These are phyloP conservation scores for Talaromyces sp. DNA, from an alignment of 2,329 filamentous ascomycete species.

Conservation along the genomic window DNA sequence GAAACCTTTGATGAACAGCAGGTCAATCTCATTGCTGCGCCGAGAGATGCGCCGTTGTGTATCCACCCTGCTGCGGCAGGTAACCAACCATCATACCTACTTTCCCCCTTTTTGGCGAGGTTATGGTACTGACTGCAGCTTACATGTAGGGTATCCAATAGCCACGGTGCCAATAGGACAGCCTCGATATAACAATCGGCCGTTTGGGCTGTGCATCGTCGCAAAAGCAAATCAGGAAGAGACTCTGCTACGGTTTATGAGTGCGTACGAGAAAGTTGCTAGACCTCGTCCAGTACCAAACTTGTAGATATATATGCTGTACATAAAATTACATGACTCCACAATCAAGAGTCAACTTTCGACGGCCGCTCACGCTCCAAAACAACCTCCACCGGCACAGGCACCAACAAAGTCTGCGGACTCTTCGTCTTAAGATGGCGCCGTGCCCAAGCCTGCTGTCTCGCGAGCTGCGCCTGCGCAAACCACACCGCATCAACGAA, in stretches of 20 bases:
- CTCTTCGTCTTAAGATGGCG: conserved; percentile 36
- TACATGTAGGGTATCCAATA: conserved; percentile 27
- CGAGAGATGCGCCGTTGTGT: background rate
- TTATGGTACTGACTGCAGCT: background rate
- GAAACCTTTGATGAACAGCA: background rate
- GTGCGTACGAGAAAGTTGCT: background rate
- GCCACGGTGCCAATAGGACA: conserved; percentile 30
- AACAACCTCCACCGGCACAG: conserved; percentile 21
- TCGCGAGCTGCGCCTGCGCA: conserved; percentile 24
- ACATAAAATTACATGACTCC: background rate
- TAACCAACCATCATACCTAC: too few species aligned
- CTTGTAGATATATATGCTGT: background rate
- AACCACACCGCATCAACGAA: conserved; percentile 31
- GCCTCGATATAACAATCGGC: conserved; percentile 27
- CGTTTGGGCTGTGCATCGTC: conserved; percentile 30
- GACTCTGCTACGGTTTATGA: background rate
- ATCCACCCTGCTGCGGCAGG: background rate
- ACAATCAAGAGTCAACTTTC: background rate
- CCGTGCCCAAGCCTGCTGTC: conserved; percentile 35
- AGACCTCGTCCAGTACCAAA: background rate
- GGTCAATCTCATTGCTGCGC: background rate
- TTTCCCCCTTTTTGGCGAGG: too few species aligned
- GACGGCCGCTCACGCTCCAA: background rate
- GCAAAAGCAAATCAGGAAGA: conserved; percentile 19
- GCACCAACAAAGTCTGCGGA: conserved; percentile 40